Evolutionary conservation across 768 basidiomycete species (phyloP), one percentile per base, ranked within the genome.

Genomic region (Cyathus striatus): DNA sequence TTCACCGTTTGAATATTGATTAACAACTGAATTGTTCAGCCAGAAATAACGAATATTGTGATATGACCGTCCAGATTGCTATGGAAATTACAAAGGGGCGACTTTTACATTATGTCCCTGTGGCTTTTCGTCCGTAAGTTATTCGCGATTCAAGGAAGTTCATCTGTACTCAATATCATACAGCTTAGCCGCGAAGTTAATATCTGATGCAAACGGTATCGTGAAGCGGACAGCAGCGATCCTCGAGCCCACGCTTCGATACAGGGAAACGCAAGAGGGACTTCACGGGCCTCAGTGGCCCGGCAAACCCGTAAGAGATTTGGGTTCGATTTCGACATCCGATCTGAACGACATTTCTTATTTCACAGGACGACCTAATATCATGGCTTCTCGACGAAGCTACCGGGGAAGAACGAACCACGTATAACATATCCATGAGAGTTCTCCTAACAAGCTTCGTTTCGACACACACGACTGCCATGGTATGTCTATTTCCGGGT

Each of bases 371-470:
- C 40, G 75, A 76, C 42, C 46, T 76, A n/a, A 58, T 77, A 0
- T 60, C 65, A 14, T 79, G 73, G 73, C 55, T 76, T 9, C 59
- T 76, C 26, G 72, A 71, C 33, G 58, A 53, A 6, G 69, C 71
- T 1, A 49, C 56, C 6, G 60, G 58, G 4, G 45, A 61, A 14
- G 58, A 61, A 23, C 49, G 53, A 20, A 58, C 46, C 5, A 41
- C 59, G 0, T 43, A 50, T n/a, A 57, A 64, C 23, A 49, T 73
- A 6, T 59, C 62, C 0, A 47, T 51, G 1, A 56, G 65, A n/a
- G 45, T 75, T 5, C 51, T 77, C 7, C 43, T 60, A 6, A 48
- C 70, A 24, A 70, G 72, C 50, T 70, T 75, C 40, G 69, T 63
- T 1, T 61, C 69, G 4, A 66, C 64, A 16, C 70, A 74, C 44